A percentile compares a stretch with the other conserved stretches of the same genome.
Conservation (phyloP, 306 rosid genomes). For the Trifolium fragiferum region DNA sequence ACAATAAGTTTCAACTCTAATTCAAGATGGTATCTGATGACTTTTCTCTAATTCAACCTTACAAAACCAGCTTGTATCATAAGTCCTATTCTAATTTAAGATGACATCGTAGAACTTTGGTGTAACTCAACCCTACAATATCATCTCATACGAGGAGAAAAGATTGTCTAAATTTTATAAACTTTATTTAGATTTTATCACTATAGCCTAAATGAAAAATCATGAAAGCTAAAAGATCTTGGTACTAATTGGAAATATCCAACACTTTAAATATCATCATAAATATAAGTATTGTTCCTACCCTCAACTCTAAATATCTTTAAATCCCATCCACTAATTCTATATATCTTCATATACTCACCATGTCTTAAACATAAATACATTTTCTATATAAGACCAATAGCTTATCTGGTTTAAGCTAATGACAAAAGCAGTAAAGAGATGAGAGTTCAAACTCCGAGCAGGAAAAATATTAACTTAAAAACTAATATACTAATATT, state of each 20-base stretch:
- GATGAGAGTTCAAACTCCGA: neutral
- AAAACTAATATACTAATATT: neutral
- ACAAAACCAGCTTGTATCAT: neutral
- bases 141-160: neutral
- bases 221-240: neutral
- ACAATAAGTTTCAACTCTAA: neutral
- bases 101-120: neutral
- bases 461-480: neutral
- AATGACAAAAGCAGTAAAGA: neutral
- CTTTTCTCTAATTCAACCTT: neutral
- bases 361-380: conserved; percentile 5
- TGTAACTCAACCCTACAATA: neutral
- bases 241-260: conserved; percentile 3
- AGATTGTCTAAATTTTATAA: neutral
- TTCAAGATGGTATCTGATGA: neutral
- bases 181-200: neutral
- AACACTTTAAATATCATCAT: conserved; percentile 29
- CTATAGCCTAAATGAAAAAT: neutral
- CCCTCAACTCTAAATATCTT: neutral
- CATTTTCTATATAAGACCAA: neutral
- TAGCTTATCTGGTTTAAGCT: neutral
- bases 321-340: conserved; percentile 16
- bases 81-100: neutral
- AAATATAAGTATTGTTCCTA: conserved; percentile 37
- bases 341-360: conserved; percentile 17